Evolutionary conservation across 345 rosid genomes (phyloP), one percentile per base, ranked within the genome.

Genomic region (Salix exigua): DNA sequence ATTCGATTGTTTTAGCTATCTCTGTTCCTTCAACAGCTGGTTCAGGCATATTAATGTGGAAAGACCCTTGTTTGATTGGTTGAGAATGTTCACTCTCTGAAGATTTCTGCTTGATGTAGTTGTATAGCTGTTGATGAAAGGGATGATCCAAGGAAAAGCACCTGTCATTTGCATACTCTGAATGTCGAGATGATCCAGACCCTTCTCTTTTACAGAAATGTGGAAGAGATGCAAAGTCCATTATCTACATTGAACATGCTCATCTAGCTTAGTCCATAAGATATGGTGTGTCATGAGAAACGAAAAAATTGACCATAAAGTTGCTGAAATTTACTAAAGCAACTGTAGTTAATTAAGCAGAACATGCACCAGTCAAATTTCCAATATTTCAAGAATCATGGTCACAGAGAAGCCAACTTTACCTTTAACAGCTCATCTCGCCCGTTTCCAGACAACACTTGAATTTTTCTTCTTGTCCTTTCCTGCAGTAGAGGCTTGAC

Each of bases 401-500:
- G 63, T n/a, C 63, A 65, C 31, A 73, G 66, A 75, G 51, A 71
- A 69, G 70, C 26, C 42, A 30, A 33, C 69, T 71, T 42, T 84
- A 89, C 98, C 97, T 93, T 89, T 79, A 91, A 78, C 66, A 96
- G 83, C 76, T 96, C 99, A 73, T 96, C 94, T 73, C 83, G 84
- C 31, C 99, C 98, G 14, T 79, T 82, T 63, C 99, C 98, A 11
- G 87, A 75, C 86, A 96, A 82, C 71, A 96, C 94, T 85, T 88
- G 90, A 82, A 96, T 61, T 67, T 93, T 96, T 85, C 83, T 80
- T 83, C 91, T 89, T 4, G 99, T 96, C 77, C 99, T 89, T 80
- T 96, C 98, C 86, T 93, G 99, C 84, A 96, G 81, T 50, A 93
- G 91, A 51, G 98, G 98, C 86, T 92, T 91, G 71, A 96, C 99